phyloP scores from a whole-genome alignment of 768 basidiomycete genomes.

The Crepidotus variabilis region DNA sequence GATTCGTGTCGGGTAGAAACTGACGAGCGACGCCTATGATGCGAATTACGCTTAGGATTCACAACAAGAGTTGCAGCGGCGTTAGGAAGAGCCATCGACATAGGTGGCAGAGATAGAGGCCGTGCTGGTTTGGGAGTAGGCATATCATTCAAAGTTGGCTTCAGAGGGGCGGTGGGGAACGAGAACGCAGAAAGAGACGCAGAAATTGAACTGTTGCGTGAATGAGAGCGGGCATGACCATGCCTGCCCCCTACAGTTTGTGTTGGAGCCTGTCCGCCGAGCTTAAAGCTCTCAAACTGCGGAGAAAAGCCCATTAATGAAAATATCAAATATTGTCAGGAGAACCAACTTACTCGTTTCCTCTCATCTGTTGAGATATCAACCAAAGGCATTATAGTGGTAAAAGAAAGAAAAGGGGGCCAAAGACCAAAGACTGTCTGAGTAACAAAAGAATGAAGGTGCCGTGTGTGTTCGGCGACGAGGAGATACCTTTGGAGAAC shows the following conservation, averaged over 20 bases:
- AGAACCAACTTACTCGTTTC: conserved; percentile 32
- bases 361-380: conserved; percentile 25
- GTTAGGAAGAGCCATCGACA: not conserved
- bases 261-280: conserved; percentile 39
- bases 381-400: not conserved
- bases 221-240: conserved; percentile 66
- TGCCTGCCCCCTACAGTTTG: conserved; percentile 22
- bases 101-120: conserved; percentile 4
- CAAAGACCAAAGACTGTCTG: not conserved
- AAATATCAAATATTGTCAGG: not conserved
- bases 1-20: conserved; percentile 90
- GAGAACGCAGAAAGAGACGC: conserved; percentile 30
- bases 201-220: conserved; percentile 61
- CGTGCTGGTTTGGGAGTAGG: not conserved
- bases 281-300: conserved; percentile 72
- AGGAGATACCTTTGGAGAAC: conserved; percentile 1
- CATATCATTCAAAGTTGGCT: conserved; percentile 15
- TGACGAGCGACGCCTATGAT: conserved; percentile 81
- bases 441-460: not conserved
- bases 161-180: conserved; percentile 19
- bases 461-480: not conserved
- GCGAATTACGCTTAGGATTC: conserved; percentile 64
- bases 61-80: conserved; percentile 22
- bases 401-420: not conserved
- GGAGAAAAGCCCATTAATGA: not conserved